A percentile compares a stretch with the other conserved stretches of the same genome.
Evolutionary conservation across 1,284 basidiomycete species (phyloP).

Genomic region (Cryptococcus sp.): DNA sequence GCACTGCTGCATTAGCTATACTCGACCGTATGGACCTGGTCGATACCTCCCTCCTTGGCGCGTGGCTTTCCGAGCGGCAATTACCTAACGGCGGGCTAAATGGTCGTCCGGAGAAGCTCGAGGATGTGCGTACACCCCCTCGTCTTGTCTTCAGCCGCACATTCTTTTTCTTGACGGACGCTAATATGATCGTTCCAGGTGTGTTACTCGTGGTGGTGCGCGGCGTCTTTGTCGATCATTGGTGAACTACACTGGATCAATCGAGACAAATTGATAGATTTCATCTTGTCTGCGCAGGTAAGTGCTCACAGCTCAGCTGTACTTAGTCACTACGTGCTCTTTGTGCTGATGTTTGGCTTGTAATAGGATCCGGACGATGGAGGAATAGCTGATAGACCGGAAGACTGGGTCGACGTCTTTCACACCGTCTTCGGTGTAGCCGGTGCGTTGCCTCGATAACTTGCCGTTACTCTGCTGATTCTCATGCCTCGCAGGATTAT

Average conservation of each 20-base stretch:
- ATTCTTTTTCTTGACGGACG: no score
- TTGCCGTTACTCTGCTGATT: slow-evolving; percentile 1
- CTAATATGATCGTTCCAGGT: slow-evolving; percentile 61
- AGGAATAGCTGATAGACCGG: slow-evolving; percentile 91
- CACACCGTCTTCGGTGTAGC: slow-evolving; percentile 93
- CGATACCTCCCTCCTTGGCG: slow-evolving; percentile 72
- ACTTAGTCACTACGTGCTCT: neutral
- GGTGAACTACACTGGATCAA: slow-evolving; percentile 89
- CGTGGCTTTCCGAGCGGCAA: slow-evolving; percentile 94
- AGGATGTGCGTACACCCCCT: slow-evolving; percentile 69
- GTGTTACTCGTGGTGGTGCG: slow-evolving; percentile 97
- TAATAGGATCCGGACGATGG: slow-evolving; percentile 81
- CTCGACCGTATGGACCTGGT: slow-evolving; percentile 76
- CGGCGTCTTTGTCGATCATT: slow-evolving; percentile 84
- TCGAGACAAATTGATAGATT: slow-evolving; percentile 70
- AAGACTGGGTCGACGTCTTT: slow-evolving; percentile 93
- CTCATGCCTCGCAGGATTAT: slow-evolving; percentile 63
- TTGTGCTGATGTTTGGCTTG: neutral
- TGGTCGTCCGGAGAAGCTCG: slow-evolving; percentile 94
- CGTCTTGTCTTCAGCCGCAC: neutral
- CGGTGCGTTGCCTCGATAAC: slow-evolving; percentile 58
- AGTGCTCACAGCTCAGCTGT: slow-evolving; percentile 28
- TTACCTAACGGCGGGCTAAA: slow-evolving; percentile 91
- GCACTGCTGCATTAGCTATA: slow-evolving; percentile 82
- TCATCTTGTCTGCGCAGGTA: slow-evolving; percentile 88